Evolutionary conservation across 768 basidiomycete genomes (phyloP).

Genomic region (Boletus insuetus): DNA sequence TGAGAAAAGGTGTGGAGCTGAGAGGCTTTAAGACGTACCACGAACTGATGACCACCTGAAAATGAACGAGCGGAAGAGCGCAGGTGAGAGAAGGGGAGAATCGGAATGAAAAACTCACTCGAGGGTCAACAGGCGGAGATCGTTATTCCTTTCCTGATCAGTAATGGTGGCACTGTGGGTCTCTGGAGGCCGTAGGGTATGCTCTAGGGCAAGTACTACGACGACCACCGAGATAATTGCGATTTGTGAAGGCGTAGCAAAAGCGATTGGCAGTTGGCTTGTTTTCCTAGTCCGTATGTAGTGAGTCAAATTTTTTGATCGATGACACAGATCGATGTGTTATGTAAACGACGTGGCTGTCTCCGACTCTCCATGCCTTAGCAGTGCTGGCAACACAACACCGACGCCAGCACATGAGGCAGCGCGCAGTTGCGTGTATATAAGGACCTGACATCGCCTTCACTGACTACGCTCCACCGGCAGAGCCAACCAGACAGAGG

Average conservation of each 20-base stretch:
- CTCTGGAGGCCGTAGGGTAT: slow-evolving; percentile 40
- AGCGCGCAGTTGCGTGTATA: slow-evolving; percentile 4
- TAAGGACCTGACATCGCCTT: slow-evolving; percentile 21
- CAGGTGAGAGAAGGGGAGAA: slow-evolving; percentile 11
- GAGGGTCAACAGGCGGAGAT: slow-evolving; percentile 81
- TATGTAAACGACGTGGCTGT: slow-evolving; percentile 17
- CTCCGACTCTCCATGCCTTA: slow-evolving; percentile 16
- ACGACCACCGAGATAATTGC: slow-evolving; percentile 19
- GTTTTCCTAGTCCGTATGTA: background rate
- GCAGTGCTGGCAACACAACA: background rate
- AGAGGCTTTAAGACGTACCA: slow-evolving; percentile 45
- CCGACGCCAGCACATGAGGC: slow-evolving; percentile 17
- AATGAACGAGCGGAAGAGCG: slow-evolving; percentile 13
- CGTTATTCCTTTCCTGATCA: slow-evolving; percentile 74
- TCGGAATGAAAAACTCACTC: slow-evolving; percentile 47
- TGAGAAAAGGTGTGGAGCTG: slow-evolving; percentile 13
- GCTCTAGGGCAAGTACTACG: slow-evolving; percentile 17
- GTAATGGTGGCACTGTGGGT: slow-evolving; percentile 54
- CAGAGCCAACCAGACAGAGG: slow-evolving; percentile 10
- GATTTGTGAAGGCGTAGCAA: slow-evolving; percentile 20
- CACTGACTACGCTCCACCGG: slow-evolving; percentile 2
- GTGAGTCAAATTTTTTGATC: slow-evolving; percentile 20
- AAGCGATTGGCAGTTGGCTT: slow-evolving; percentile 20
- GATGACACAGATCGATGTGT: slow-evolving; percentile 10
- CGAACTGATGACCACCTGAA: slow-evolving; percentile 76